Evolutionary conservation across 352 stramenopile species (phyloP).

Genomic region (Pythium vanterpoolii): DNA sequence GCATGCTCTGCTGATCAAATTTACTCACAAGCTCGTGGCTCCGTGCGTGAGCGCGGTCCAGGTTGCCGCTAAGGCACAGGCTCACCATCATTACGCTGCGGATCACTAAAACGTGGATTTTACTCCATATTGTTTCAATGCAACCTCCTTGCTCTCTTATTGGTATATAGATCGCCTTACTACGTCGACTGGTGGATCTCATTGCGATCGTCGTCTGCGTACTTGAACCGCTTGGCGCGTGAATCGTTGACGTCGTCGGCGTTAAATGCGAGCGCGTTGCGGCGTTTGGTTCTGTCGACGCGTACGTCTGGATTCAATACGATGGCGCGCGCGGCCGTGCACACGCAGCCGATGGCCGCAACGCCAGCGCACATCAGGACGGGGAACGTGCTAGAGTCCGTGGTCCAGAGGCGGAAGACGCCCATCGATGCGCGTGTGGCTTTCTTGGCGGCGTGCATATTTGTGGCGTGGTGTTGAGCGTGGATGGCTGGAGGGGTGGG

Average conservation of each 20-base stretch:
- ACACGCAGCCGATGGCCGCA: conserved; percentile 28
- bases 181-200: conserved; percentile 64
- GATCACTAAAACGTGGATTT: background rate
- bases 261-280: conserved; percentile 34
- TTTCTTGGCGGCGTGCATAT: conserved; percentile 20
- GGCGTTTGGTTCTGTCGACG: conserved; percentile 38
- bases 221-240: conserved; percentile 42
- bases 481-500: background rate
- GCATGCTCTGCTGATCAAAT: conserved; percentile 13
- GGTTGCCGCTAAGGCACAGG: too few species aligned
- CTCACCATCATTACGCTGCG: too few species aligned
- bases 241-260: conserved; percentile 31
- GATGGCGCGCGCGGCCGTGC: conserved; percentile 30
- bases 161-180: conserved; percentile 45
- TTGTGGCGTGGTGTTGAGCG: background rate
- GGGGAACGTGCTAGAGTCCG: conserved; percentile 44
- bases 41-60: too few species aligned
- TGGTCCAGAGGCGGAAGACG: conserved; percentile 50
- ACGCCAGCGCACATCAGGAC: conserved; percentile 38
- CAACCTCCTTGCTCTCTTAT: conserved; percentile 49
- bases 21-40: too few species aligned
- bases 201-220: conserved; percentile 50
- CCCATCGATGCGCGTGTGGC: conserved; percentile 30
- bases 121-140: conserved; percentile 25
- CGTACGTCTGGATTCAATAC: conserved; percentile 35